These are phyloP conservation scores for Stephanodiscus triporus DNA, from an alignment of 108 stramenopile genomes.

Conservation along the genomic window DNA sequence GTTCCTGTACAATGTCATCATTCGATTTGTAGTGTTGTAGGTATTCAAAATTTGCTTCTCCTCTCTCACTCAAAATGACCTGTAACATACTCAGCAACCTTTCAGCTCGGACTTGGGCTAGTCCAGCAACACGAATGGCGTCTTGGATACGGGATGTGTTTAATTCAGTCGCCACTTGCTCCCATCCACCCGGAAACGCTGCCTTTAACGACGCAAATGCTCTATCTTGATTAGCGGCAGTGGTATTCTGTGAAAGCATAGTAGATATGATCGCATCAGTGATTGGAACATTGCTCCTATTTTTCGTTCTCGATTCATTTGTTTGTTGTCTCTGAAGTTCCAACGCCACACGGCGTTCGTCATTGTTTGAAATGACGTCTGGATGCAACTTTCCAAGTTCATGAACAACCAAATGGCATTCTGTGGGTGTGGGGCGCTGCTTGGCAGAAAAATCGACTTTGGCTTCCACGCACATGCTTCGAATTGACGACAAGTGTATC, in stretches of 20 bases:
- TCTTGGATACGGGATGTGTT: slow-evolving; percentile 52
- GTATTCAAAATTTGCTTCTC: slow-evolving; percentile 67
- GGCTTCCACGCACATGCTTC: not conserved
- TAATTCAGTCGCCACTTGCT: slow-evolving; percentile 39
- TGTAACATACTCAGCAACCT: slow-evolving; percentile 63
- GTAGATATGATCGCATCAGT: slow-evolving; percentile 72
- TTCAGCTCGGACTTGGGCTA: slow-evolving; percentile 67
- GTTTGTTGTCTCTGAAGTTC: slow-evolving; percentile 15
- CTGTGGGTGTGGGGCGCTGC: slow-evolving; percentile 39
- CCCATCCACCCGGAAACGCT: slow-evolving; percentile 62
- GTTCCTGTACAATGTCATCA: slow-evolving; percentile 59
- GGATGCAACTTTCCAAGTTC: slow-evolving; percentile 68
- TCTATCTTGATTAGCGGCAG: slow-evolving; percentile 60
- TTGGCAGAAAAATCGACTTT: not conserved
- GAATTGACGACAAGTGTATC: not conserved
- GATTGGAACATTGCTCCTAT: slow-evolving; percentile 34
- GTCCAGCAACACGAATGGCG: slow-evolving; percentile 66
- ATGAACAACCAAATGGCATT: slow-evolving; percentile 40
- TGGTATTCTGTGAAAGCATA: slow-evolving; percentile 87
- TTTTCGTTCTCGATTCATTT: slow-evolving; percentile 9
- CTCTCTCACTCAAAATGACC: slow-evolving; percentile 55
- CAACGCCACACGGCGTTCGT: slow-evolving; percentile 45
- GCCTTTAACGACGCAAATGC: slow-evolving; percentile 69
- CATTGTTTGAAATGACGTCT: slow-evolving; percentile 54
- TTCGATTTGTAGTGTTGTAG: slow-evolving; percentile 51